Conservation (phyloP, 805 yeast genomes). For the Starmerella potacharoeniae region DNA sequence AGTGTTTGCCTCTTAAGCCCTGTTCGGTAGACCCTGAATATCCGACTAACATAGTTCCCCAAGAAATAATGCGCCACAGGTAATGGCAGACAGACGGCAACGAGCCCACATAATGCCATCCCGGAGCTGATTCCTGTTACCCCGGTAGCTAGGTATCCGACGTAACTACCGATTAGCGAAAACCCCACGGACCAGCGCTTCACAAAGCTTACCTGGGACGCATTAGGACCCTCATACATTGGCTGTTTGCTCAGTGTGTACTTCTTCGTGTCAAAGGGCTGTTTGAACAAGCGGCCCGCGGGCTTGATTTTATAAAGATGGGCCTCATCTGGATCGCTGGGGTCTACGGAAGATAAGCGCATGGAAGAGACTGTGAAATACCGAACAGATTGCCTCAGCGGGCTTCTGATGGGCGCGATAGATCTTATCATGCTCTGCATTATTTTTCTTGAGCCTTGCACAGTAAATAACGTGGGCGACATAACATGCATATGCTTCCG, state of each 20-base stretch:
- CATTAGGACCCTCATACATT: constrained; percentile 52
- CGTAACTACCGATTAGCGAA: constrained; percentile 47
- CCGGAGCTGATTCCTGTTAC: constrained; percentile 44
- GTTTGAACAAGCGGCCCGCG: constrained; percentile 34
- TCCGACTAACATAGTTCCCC: constrained; percentile 56
- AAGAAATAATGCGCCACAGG: constrained; percentile 50
- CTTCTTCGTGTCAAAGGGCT: constrained; percentile 40
- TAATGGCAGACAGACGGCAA: constrained; percentile 40
- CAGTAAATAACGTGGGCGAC: too few relatives aligned
- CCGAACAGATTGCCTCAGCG: not conserved
- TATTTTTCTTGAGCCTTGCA: too few relatives aligned
- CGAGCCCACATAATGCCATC: constrained; percentile 34
- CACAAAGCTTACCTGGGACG: constrained; percentile 49
- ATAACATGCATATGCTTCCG: too few relatives aligned
- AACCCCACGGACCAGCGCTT: constrained; percentile 54
- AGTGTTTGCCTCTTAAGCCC: constrained; percentile 46
- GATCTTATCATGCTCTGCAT: not conserved
- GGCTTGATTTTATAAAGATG: constrained; percentile 31
- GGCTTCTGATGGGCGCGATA: not conserved
- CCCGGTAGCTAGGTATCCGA: constrained; percentile 39
- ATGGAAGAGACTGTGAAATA: not conserved
- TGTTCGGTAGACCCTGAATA: constrained; percentile 57
- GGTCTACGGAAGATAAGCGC: constrained; percentile 20
- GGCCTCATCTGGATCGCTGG: constrained; percentile 35
- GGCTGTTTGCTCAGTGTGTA: constrained; percentile 47